A percentile compares a stretch with the other conserved stretches of the same genome.
These are phyloP conservation scores for Mariannaea elegans DNA, from an alignment of 2,329 filamentous ascomycete genomes.

Conservation along the genomic window DNA sequence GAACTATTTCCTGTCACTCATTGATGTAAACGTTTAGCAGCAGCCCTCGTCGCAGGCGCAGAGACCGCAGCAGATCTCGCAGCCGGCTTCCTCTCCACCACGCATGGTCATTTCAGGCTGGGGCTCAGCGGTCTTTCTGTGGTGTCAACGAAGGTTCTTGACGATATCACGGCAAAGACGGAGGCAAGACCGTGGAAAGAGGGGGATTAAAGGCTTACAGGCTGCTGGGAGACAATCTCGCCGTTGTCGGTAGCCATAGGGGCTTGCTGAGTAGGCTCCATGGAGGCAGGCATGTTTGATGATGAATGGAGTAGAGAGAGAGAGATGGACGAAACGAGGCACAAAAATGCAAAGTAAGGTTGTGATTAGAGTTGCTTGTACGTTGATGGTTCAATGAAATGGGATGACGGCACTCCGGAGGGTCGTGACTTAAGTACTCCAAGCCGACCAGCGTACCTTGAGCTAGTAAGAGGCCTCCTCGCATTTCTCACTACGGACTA, in stretches of 20 bases:
- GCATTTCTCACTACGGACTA: not conserved
- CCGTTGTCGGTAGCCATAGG: slow-evolving; percentile 51
- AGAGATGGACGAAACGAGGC: slow-evolving; percentile 1
- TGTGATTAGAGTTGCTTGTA: slow-evolving; percentile 24
- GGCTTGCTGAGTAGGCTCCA: slow-evolving; percentile 54
- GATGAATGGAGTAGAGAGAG: slow-evolving; percentile 7
- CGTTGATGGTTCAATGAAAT: slow-evolving; percentile 17
- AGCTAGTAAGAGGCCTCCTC: slow-evolving; percentile 15
- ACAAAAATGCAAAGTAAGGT: slow-evolving; percentile 12
- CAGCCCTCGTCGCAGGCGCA: slow-evolving; percentile 55
- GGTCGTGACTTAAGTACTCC: slow-evolving; percentile 28
- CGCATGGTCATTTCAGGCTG: slow-evolving; percentile 54
- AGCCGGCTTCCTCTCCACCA: slow-evolving; percentile 56
- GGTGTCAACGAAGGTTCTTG: not conserved
- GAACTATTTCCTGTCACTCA: not conserved
- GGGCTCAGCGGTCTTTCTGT: slow-evolving; percentile 48
- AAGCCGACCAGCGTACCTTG: not conserved
- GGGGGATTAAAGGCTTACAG: slow-evolving; percentile 43
- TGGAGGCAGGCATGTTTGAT: slow-evolving; percentile 52
- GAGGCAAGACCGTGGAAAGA: not conserved
- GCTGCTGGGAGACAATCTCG: slow-evolving; percentile 53
- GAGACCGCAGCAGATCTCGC: slow-evolving; percentile 56
- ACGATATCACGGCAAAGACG: not conserved
- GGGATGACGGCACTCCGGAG: slow-evolving; percentile 22
- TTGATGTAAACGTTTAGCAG: slow-evolving; percentile 44